A percentile compares a stretch with the other conserved stretches of the same genome.
Conservation (phyloP, 1,139 yeast genomes). For the Suhomyces panamericanus region DNA sequence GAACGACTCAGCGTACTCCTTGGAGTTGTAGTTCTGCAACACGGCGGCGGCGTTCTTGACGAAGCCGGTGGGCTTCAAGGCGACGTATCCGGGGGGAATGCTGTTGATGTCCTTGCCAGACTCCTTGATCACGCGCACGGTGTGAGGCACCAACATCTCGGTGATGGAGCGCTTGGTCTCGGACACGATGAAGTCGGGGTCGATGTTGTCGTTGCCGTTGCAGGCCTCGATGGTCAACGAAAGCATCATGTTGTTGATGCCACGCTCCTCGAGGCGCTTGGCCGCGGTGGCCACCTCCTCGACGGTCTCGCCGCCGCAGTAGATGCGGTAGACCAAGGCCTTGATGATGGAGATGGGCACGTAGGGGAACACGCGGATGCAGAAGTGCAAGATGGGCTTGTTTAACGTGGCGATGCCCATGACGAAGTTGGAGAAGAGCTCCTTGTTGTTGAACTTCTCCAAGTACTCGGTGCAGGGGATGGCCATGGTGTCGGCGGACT, state of each 20-base stretch:
- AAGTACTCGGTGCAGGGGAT: conserved; percentile 26
- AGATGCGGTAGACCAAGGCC: conserved; percentile 73
- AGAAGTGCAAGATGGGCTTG: conserved; percentile 58
- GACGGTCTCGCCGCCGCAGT: conserved; percentile 88
- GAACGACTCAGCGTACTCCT: conserved; percentile 52
- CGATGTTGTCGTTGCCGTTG: conserved; percentile 66
- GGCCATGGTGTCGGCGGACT: not conserved
- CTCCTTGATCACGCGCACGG: conserved; percentile 47
- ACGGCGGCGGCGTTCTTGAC: conserved; percentile 74
- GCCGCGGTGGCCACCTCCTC: conserved; percentile 73
- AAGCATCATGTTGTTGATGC: conserved; percentile 91
- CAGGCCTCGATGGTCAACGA: conserved; percentile 93
- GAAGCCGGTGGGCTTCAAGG: conserved; percentile 91
- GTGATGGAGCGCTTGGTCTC: conserved; percentile 69
- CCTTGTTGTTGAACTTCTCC: conserved; percentile 36
- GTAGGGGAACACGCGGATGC: conserved; percentile 69
- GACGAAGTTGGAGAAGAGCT: conserved; percentile 59
- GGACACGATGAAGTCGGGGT: conserved; percentile 61
- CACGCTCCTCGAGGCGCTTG: conserved; percentile 61
- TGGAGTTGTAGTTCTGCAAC: conserved; percentile 56
- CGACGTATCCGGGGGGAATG: conserved; percentile 80
- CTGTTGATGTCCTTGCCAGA: conserved; percentile 54
- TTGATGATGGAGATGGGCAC: conserved; percentile 73
- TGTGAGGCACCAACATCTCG: conserved; percentile 72
- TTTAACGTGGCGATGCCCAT: conserved; percentile 69